Evolutionary conservation across 2,329 filamentous ascomycete genomes (phyloP), one percentile per base, ranked within the genome.

Genomic region (Helotiales sp.): DNA sequence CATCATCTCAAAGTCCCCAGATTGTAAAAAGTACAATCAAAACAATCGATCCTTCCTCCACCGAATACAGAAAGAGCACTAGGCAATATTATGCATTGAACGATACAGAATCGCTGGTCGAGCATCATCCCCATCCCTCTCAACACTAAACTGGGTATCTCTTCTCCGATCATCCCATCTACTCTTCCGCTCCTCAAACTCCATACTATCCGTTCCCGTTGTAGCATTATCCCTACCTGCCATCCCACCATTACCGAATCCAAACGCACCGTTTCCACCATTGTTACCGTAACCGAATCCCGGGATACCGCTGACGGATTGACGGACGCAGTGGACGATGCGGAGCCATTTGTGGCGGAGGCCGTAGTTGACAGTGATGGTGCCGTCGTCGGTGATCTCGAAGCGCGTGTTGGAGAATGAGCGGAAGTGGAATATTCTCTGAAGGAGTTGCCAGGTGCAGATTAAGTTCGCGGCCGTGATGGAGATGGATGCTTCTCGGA

Each of bases 381-480:
- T 28, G 8, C 50, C 30, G 13, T 68, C 66, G 32, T 65, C 67
- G 28, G 26, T 47, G 40, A 69, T 70, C 20, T 32, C 24, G 28
- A 62, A 61, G 20, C 59, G 58, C 50, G 65, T 45, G 50, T 63
- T 47, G 49, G 71, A 65, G 55, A 71, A 73, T 11, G 72, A 69
- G 34, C 69, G 69, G 47, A 72, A 47, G 2, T 70, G 63, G 62
- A 74, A 73, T 17, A 72, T 11, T 54, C 69, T 70, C 54, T 74
- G 72, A 1, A 73, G 47, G 15, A 74, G 65, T 30, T 73, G 61
- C 84, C 84, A 87, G 49, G 85, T 80, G 58, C 82, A 79, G 11
- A 84, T 84, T 1, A 86, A 73, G 69, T 86, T 86, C 60, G 82
- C 79, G 8, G 86, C 82, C 66, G 81, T 82, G 8, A 86, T 79